Conservation (phyloP, 257 asterid species). For the Gynochthodes officinalis region DNA sequence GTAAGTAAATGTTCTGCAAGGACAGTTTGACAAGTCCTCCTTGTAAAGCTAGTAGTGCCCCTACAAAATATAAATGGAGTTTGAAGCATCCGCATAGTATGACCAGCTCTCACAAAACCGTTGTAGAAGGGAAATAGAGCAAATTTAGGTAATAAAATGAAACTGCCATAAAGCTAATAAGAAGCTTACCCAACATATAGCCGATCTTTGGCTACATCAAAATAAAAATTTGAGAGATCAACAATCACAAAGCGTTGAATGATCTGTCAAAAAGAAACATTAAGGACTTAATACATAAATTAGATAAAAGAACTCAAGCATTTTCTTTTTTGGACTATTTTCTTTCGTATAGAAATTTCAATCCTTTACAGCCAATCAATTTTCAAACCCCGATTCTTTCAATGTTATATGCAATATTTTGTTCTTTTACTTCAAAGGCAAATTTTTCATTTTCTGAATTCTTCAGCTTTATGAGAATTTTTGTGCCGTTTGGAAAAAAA, state of each 20-base stretch:
- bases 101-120: not conserved
- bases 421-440: not conserved
- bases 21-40: slow-evolving; percentile 97
- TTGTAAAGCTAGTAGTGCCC: slow-evolving; percentile 72
- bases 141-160: slow-evolving; percentile 8
- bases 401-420: not conserved
- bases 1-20: slow-evolving; percentile 76
- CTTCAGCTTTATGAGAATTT: not conserved
- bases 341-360: not conserved
- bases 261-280: slow-evolving; percentile 41
- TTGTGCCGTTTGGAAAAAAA: not conserved
- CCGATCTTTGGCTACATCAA: slow-evolving; percentile 95
- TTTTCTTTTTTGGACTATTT: not conserved
- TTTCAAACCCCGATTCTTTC: not conserved
- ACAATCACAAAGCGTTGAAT: slow-evolving; percentile 89
- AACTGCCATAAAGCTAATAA: slow-evolving; percentile 7
- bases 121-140: not conserved
- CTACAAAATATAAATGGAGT: slow-evolving; percentile 30
- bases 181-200: slow-evolving; percentile 87
- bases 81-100: not conserved
- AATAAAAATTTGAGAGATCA: slow-evolving; percentile 94
- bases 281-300: not conserved
- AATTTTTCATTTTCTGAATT: not conserved
- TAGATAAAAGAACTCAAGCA: not conserved
- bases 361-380: not conserved